Base-by-base conservation (phyloP, 2,329 filamentous ascomycete genomes). In the Myriosclerotinia duriaeana region DNA sequence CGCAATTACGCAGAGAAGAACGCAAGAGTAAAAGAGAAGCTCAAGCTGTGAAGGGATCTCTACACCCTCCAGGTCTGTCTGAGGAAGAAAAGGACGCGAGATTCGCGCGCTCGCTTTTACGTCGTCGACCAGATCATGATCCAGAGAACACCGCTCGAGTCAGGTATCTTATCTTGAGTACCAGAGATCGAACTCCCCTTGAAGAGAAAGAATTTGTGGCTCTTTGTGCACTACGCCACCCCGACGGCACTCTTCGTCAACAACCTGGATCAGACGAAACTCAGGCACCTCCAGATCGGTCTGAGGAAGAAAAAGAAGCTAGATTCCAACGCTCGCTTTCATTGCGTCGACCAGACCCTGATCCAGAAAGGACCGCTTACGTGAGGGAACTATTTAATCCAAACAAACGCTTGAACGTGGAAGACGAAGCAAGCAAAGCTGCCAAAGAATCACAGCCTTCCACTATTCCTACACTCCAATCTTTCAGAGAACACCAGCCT, bases 221-320 rank as follows among this genome's bases (percentile, higher is more conserved):
- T 46, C 42, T 60, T 60, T 60, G 42, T 44, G 42, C 26, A 36
- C 22, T 20, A 48, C 42, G 30, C 12, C 20, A 60, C 48, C 56
- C 56, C 17, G 44, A 60, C 30, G 42, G 42, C 42, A 60, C 8
- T 26, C 56, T 48, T 60, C 56, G 42, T 60, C 30, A 48, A 8
- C 26, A 48, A 17, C 30, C 20, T 22, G 44, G 5, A 48, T 12
- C 42, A 11, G 42, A 60, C n/a, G 30, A 60, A 48, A 6, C 9
- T 48, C 38, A 44, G 30, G 12, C 11, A 36, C 9, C 14, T 60
- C 9, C 14, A 22, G 42, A 12, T 9, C 14, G 2, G 30, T 34
- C 30, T 6, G 30, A 34, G 30, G 30, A 34, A 34, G 30, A 34
- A 6, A 34, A 34, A 34, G 30, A 34, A 4, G 30, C 30, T 34